Evolutionary conservation across 148 eudicot species (phyloP).

Genomic region (Spergularia bocconei): DNA sequence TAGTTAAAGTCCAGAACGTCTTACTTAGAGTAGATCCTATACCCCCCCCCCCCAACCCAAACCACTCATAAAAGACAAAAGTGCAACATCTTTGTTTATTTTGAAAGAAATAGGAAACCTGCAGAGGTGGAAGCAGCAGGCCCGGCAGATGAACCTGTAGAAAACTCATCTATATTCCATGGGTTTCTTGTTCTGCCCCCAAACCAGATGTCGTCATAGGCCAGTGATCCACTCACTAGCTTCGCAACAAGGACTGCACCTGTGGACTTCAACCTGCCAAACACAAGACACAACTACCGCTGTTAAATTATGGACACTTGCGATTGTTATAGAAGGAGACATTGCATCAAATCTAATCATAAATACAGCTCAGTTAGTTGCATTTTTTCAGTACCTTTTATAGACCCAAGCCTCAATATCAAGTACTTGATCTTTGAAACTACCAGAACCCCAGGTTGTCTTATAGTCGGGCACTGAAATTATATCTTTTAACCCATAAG

Average conservation of each 20-base stretch:
- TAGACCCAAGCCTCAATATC: constrained; percentile 90
- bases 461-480: constrained; percentile 75
- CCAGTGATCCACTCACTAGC: constrained; percentile 78
- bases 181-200: constrained; percentile 97
- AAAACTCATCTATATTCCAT: constrained; percentile 86
- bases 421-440: constrained; percentile 78
- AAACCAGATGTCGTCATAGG: constrained; percentile 91
- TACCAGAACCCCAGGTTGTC: constrained; percentile 82
- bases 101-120: constrained; percentile 36
- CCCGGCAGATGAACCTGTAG: constrained; percentile 93
- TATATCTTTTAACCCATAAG: constrained; percentile 85
- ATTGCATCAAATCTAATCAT: neutral
- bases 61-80: too few species aligned
- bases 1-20: neutral
- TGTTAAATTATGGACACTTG: neutral
- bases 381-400: constrained; percentile 51
- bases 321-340: neutral
- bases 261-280: constrained; percentile 63
- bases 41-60: neutral
- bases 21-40: neutral
- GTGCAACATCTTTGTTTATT: neutral
- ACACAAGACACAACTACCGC: neutral
- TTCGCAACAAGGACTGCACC: constrained; percentile 93
- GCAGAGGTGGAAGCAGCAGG: constrained; percentile 94
- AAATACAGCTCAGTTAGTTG: neutral